Base-by-base conservation (phyloP, 108 stramenopile species). In the Pseudonitzschia multiseries region DNA sequence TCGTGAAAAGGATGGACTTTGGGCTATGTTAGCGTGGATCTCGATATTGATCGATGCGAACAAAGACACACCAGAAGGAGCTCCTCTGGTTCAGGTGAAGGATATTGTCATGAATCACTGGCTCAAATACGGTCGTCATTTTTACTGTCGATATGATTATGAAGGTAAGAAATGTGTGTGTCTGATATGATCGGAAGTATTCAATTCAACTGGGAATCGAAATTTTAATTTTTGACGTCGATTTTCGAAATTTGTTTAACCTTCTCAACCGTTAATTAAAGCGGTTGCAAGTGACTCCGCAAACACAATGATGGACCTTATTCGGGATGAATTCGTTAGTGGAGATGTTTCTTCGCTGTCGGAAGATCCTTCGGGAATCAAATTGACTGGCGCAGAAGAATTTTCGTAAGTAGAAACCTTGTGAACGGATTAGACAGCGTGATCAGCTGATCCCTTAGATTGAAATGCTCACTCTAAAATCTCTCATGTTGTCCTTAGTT, bases 11-110 rank as follows among this genome's bases (percentile, higher is more conserved):
- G 99, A 99, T 85, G 99, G 99, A 65, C 80, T 99, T 64, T 99
- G 98, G 97, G 99, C 99, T 10, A 97, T 98, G 44, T 80, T 99
- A 41, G 95, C 98, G 10, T 99, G 99, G 99, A 84, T 99, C 73
- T 96, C 94, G 27, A 96, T 99, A 62, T 81, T 99, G 46, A 96
- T 94, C 33, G 86, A 91, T 75, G 92, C 93, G 67, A 99, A 98
- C 84, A 79, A 90, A 53, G 82, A 83, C 46, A 57, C 73, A 9
- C 54, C 76, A 24, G 79, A 77, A 29, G 86, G 71, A 18, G 69
- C 75, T 41, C 68, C 89, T 8, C 81, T 98, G 59, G 91, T 98
- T 13, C 62, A 74, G 21, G 97, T 99, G 42, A 81, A 84, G 41
- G 95, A 98, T 63, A 87, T 99, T 68, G 97, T 99, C 12, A 80